phyloP scores from a whole-genome alignment of 73 alveolate genomes.

The Tetrahymena elliotti region DNA sequence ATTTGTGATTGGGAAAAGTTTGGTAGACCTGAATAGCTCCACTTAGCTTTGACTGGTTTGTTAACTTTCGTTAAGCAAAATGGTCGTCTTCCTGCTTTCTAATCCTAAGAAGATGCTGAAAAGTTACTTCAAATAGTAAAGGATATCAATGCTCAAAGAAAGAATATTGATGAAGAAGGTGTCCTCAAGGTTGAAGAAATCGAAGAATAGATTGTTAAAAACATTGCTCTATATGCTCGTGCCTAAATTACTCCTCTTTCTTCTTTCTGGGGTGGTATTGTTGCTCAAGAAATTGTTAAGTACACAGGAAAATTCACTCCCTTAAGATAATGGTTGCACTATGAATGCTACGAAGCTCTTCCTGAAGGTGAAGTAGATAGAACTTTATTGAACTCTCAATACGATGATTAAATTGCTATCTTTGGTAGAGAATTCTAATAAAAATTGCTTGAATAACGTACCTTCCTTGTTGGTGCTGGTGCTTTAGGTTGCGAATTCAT shows the following conservation, averaged over 20 bases:
- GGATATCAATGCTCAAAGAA: constrained; percentile 64
- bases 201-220: constrained; percentile 73
- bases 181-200: constrained; percentile 58
- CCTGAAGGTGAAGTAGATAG: constrained; percentile 52
- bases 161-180: constrained; percentile 45
- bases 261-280: constrained; percentile 98
- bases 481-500: constrained; percentile 98
- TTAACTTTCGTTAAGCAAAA: constrained; percentile 43
- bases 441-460: constrained; percentile 46
- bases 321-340: constrained; percentile 51
- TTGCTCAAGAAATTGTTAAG: constrained; percentile 97
- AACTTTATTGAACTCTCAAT: constrained; percentile 64
- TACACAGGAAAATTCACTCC: constrained; percentile 98
- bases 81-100: constrained; percentile 56
- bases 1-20: constrained; percentile 73
- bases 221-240: constrained; percentile 69
- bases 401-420: constrained; percentile 92
- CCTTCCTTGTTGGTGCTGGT: constrained; percentile 96
- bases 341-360: constrained; percentile 42
- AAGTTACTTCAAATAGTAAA: constrained; percentile 52
- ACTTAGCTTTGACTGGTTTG: constrained; percentile 60
- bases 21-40: constrained; percentile 85
- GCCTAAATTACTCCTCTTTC: constrained; percentile 88
- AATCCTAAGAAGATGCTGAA: constrained; percentile 60
- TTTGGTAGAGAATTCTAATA: constrained; percentile 87